Conservation (phyloP, 2,329 filamentous ascomycete genomes). For the Thermothelomyces thermophilus region DNA sequence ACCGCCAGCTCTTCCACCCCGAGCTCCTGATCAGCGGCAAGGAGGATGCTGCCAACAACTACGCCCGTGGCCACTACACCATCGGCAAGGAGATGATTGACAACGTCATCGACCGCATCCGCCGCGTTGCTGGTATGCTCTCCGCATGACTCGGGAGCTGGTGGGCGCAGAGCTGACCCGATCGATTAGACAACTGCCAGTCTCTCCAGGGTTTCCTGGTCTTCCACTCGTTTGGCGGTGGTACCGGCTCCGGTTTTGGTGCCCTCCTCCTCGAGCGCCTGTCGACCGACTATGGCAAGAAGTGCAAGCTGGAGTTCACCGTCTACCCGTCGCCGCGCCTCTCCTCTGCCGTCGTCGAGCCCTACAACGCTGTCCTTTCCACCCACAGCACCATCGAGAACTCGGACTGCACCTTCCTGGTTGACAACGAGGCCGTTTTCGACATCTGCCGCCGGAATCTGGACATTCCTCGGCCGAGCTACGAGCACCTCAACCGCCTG, state of each 20-base stretch:
- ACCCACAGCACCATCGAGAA: constrained; percentile 72
- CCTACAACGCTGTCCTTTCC: constrained; percentile 67
- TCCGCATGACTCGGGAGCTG: neutral
- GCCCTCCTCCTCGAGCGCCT: constrained; percentile 66
- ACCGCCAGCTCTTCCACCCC: constrained; percentile 65
- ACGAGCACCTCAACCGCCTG: constrained; percentile 65
- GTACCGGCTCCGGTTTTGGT: constrained; percentile 67
- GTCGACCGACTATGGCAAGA: constrained; percentile 68
- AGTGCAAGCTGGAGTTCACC: constrained; percentile 69
- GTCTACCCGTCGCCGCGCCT: constrained; percentile 65
- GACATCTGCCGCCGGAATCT: constrained; percentile 68
- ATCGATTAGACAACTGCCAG: constrained; percentile 57
- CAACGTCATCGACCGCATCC: constrained; percentile 61
- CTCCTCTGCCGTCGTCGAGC: constrained; percentile 65
- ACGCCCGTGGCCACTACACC: constrained; percentile 69
- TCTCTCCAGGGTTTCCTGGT: constrained; percentile 67
- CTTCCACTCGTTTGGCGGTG: constrained; percentile 69
- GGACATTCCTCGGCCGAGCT: constrained; percentile 61
- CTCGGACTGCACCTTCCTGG: constrained; percentile 72
- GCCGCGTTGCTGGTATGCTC: constrained; percentile 56
- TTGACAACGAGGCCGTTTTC: constrained; percentile 70
- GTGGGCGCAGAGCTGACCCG: constrained; percentile 11
- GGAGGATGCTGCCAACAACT: constrained; percentile 73
- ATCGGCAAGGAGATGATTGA: constrained; percentile 72
- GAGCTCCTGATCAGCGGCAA: constrained; percentile 67